These are phyloP conservation scores for Pyracantha coccinea DNA, from an alignment of 331 rosid genomes.

Conservation along the genomic window DNA sequence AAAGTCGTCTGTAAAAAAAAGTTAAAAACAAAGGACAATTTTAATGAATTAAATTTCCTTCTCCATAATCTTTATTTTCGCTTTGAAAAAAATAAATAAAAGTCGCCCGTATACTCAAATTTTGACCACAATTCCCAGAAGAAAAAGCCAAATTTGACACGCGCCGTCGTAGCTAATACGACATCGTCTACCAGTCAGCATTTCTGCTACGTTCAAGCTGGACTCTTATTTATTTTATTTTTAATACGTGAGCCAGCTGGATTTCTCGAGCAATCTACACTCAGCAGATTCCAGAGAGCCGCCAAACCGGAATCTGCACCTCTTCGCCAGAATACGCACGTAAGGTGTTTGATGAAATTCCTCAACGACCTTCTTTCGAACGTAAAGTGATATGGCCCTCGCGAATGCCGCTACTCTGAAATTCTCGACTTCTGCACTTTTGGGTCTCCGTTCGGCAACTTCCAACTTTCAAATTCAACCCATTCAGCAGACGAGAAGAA, in stretches of 20 bases:
- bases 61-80: too few species aligned
- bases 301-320: not conserved
- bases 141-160: too few species aligned
- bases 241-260: not conserved
- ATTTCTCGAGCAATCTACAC: not conserved
- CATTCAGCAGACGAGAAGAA: conserved; percentile 30
- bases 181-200: too few species aligned
- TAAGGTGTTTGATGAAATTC: conserved; percentile 36
- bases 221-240: too few species aligned
- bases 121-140: too few species aligned
- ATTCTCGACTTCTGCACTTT: conserved; percentile 28
- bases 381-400: conserved; percentile 22
- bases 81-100: too few species aligned
- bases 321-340: conserved; percentile 4
- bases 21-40: too few species aligned
- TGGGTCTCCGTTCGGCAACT: conserved; percentile 28
- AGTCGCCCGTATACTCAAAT: too few species aligned
- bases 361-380: not conserved
- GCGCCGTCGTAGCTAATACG: too few species aligned
- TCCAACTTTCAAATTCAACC: conserved; percentile 30
- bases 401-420: conserved; percentile 29
- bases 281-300: not conserved
- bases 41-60: too few species aligned
- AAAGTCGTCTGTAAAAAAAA: too few species aligned
- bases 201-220: not conserved